Base-by-base conservation (phyloP, 345 rosid species). In the Eucalyptus tenuipes region DNA sequence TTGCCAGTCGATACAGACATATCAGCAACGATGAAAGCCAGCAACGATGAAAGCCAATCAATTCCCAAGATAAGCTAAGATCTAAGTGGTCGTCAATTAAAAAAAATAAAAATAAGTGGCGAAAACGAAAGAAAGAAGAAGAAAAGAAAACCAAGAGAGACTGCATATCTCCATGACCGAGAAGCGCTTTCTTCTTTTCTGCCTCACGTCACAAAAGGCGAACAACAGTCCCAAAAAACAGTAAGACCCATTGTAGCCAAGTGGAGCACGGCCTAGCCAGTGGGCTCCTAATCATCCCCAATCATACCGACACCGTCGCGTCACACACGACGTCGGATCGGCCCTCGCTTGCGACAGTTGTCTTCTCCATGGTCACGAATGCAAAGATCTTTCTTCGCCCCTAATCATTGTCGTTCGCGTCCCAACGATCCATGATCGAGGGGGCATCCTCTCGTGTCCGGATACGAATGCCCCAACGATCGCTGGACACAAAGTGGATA, bases 261-360 rank as follows among this genome's bases (percentile, higher is more conserved):
- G 91, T 89, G 92, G 92, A 90, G 93, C 91, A 90, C 92, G 57
- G 64, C 48, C 49, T 59, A 85, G 48, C 55, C 87, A 91, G 91
- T 89, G 92, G 92, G 85, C 55, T 87, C 89, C 92, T 89, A 90
- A 89, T 91, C 91, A 92, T 64, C 89, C 89, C 49, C 91, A 91
- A 82, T 91, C 89, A 91, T 44, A 61, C 84, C 84, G 16, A 75
- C 84, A 75, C 12, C 15, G 45, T 6, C 0, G 47, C 29, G 47
- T 75, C 16, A 40, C 42, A 18, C 57, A 75, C 84, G 47, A 75
- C 47, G 84, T 40, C 47, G 84, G 84, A 40, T 75, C 84, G 15
- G 84, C 84, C 84, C 84, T 75, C 82, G 13, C 44, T 75, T 15
- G 27, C 29, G 15, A 75, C 84, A 20, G 84, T 6, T 20, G 29